Evolutionary conservation across 441 rosid species (phyloP), one percentile per base, ranked within the genome.

Genomic region (Syzygium malaccense): DNA sequence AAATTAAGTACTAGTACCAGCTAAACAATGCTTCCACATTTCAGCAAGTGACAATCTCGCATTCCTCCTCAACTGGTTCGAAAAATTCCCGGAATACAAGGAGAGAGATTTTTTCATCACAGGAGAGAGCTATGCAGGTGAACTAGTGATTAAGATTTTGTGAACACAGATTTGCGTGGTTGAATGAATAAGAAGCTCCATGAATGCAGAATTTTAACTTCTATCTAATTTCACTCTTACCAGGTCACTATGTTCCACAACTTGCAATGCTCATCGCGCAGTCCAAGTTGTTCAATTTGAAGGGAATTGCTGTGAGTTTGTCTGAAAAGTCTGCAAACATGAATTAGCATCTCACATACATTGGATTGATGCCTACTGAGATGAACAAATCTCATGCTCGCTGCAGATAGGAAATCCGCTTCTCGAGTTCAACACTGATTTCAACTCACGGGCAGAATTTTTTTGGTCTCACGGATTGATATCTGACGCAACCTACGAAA

Each of bases 231-330:
- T 37, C 25, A 9, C 45, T 19, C 48, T 10, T 68, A 0, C 79
- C 48, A 66, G 78, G 78, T 66, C 4, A 4, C 23, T 66, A 4
- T 66, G 78, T 66, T 32, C 78, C 45, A 17, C 78, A 66, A 32
- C 25, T 66, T 30, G 78, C 45, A 17, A 4, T 30, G 6, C 78
- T 66, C 41, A 32, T 32, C 78, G 45, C 7, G 41, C 41, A 32
- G 78, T 66, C 78, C 41, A 66, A 66, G 41, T 17, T 66, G 78
- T 66, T 66, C 78, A 66, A 66, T 8, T 62, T 66, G 45, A 66
- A 66, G 78, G 75, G 75, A 68, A 89, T 93, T n/a, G 94, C 95
- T 13, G 95, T 93, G 79, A 92, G 96, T 87, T 68, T 4, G 26
- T 18, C 48, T 18, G 48, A 9, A 10, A 68, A 68, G 2, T 33